These are phyloP conservation scores for Phytophthora hybrid DNA, from an alignment of 352 stramenopile species.

Conservation along the genomic window DNA sequence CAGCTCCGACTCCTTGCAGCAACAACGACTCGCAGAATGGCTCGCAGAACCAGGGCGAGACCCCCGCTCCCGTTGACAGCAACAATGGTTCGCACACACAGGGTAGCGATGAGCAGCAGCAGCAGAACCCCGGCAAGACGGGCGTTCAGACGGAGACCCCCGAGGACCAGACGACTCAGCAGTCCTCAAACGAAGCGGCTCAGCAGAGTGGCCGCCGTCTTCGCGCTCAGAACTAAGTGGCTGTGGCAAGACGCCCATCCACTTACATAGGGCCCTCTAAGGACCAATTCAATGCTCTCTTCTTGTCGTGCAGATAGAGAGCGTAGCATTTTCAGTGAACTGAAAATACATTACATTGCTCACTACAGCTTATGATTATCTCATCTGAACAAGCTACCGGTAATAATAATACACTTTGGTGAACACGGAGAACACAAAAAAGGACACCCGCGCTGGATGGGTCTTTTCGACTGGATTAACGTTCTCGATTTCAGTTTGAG, in stretches of 20 bases:
- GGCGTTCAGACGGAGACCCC: too few species aligned
- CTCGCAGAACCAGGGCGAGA: slow-evolving; percentile 13
- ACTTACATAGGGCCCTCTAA: slow-evolving; percentile 18
- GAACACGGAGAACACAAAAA: too few species aligned
- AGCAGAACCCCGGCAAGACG: too few species aligned
- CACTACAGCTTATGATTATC: neutral
- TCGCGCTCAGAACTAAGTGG: slow-evolving; percentile 36
- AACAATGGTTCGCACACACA: slow-evolving; percentile 8
- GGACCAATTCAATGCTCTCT: slow-evolving; percentile 16
- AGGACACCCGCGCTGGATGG: too few species aligned
- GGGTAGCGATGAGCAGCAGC: neutral
- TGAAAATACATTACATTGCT: slow-evolving; percentile 21
- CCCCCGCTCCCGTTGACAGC: neutral
- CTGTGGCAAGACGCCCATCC: neutral
- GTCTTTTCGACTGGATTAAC: too few species aligned
- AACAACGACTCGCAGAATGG: neutral
- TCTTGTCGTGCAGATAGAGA: slow-evolving; percentile 13
- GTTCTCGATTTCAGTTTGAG: too few species aligned
- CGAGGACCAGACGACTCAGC: slow-evolving; percentile 17
- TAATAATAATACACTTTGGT: too few species aligned
- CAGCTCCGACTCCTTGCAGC: neutral
- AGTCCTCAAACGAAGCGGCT: slow-evolving; percentile 30
- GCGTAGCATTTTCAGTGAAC: slow-evolving; percentile 21
- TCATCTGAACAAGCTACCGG: too few species aligned
- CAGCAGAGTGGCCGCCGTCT: slow-evolving; percentile 38